Percentiles rank a stretch among this genome's conserved stretches.
Conservation (phyloP, 1,284 basidiomycete genomes). For the Papiliotrema fonsecae region DNA sequence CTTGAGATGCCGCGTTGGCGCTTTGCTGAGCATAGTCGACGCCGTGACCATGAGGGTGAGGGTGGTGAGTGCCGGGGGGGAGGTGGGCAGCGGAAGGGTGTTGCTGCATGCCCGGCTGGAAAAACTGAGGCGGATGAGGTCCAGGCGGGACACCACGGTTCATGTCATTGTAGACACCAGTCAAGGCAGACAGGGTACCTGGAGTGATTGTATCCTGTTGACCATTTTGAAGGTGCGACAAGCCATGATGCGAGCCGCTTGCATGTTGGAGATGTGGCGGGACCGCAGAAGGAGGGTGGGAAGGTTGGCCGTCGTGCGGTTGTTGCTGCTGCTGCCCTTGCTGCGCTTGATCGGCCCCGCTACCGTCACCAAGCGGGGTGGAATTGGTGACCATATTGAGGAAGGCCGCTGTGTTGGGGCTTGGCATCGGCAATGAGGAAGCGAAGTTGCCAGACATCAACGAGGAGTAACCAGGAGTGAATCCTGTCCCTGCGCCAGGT, state of each 20-base stretch:
- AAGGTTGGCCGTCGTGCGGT: constrained; percentile 3
- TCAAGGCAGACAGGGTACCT: constrained; percentile 78
- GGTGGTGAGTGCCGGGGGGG: constrained; percentile 9
- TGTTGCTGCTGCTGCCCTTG: background rate
- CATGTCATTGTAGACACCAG: constrained; percentile 59
- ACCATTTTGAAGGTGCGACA: constrained; percentile 27
- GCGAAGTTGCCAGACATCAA: constrained; percentile 43
- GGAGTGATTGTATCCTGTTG: constrained; percentile 72
- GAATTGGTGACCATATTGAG: constrained; percentile 82
- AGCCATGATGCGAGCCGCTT: constrained; percentile 21
- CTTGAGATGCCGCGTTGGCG: constrained; percentile 49
- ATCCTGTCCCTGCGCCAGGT: constrained; percentile 67
- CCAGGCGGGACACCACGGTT: constrained; percentile 15
- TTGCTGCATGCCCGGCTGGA: constrained; percentile 11
- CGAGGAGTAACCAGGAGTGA: constrained; percentile 61
- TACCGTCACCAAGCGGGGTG: constrained; percentile 49
- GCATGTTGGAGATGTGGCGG: constrained; percentile 34
- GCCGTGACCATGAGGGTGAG: constrained; percentile 18
- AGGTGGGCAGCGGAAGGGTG: constrained; percentile 7
- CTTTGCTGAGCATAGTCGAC: constrained; percentile 44
- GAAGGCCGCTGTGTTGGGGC: constrained; percentile 87
- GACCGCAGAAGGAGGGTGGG: constrained; percentile 29
- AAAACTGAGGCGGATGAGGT: constrained; percentile 5
- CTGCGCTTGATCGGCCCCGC: constrained; percentile 8
- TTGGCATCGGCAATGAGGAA: constrained; percentile 60